Percentiles rank a stretch among this genome's conserved stretches.
Evolutionary conservation across 78 protist species (phyloP).

Genomic region (Bodo saltans): DNA sequence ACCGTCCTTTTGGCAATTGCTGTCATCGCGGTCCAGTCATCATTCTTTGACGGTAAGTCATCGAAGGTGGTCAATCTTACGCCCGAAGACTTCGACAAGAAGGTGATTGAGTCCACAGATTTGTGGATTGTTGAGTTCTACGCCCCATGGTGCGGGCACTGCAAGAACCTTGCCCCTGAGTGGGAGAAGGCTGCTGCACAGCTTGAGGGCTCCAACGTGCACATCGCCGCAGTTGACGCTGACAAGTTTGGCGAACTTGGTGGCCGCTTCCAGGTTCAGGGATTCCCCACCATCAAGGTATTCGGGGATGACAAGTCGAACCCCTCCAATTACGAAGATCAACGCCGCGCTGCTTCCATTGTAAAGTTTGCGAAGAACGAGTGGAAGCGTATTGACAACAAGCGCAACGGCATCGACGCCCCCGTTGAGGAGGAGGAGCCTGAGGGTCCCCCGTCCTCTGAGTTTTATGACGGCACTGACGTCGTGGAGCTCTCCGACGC

Average conservation of each 20-base stretch:
- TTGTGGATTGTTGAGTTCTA: conserved; percentile 40
- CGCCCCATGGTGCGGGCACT: conserved; percentile 56
- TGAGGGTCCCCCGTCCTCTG: too few relatives aligned
- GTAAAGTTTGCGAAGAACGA: conserved; percentile 44
- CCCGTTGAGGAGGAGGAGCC: conserved; percentile 11
- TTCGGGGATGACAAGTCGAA: conserved; percentile 33
- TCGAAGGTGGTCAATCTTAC: conserved; percentile 25
- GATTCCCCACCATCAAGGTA: conserved; percentile 54
- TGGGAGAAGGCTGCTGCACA: conserved; percentile 37
- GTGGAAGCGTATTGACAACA: conserved; percentile 17
- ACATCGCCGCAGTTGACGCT: conserved; percentile 50
- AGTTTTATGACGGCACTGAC: not conserved
- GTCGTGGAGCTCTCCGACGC: conserved; percentile 30
- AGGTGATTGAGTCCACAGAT: conserved; percentile 20
- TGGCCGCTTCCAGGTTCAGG: conserved; percentile 22
- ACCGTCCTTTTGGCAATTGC: too few relatives aligned
- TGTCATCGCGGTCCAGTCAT: too few relatives aligned
- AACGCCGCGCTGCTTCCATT: conserved; percentile 60
- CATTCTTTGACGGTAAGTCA: not conserved
- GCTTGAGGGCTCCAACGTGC: conserved; percentile 30
- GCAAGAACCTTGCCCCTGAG: conserved; percentile 46
- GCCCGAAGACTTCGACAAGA: conserved; percentile 20
- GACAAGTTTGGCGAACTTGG: conserved; percentile 26
- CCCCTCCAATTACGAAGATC: conserved; percentile 60
- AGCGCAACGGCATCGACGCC: not conserved